Evolutionary conservation across 2,329 filamentous ascomycete species (phyloP).

Genomic region (Phaeophleospora eucalypticola): DNA sequence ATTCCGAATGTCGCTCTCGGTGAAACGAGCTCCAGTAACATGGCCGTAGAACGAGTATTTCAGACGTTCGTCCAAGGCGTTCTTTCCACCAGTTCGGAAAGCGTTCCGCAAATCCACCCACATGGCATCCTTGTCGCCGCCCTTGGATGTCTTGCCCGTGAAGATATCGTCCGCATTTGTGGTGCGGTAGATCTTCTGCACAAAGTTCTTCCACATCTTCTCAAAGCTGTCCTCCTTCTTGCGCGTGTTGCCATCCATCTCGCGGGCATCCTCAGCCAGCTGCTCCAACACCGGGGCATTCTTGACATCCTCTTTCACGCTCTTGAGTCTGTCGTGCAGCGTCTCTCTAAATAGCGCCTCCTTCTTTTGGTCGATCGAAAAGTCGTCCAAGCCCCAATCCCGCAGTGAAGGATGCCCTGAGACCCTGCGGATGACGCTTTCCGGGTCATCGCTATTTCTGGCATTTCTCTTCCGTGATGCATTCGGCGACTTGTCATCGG

Average conservation of each 20-base stretch:
- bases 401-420: too few relatives aligned
- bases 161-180: background rate
- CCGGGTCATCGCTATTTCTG: too few relatives aligned
- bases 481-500: too few relatives aligned
- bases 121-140: conserved; percentile 6
- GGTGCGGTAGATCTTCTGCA: conserved; percentile 31
- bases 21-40: conserved; percentile 55
- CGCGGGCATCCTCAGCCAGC: conserved; percentile 23
- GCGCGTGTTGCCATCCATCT: conserved; percentile 24
- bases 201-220: conserved; percentile 27
- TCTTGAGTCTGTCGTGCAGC: conserved; percentile 22
- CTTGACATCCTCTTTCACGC: conserved; percentile 28
- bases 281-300: conserved; percentile 31
- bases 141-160: background rate
- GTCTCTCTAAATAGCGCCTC: conserved; percentile 18
- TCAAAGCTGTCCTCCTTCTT: conserved; percentile 20
- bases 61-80: conserved; percentile 40
- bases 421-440: conserved; percentile 5
- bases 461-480: too few relatives aligned
- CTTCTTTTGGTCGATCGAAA: background rate
- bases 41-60: conserved; percentile 66
- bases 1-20: conserved; percentile 52
- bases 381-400: conserved; percentile 7
- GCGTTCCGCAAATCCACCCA: conserved; percentile 16
- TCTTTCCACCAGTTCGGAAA: conserved; percentile 18